Base-by-base conservation (phyloP, 352 stramenopile genomes). In the Globisporangium ultimum region DNA sequence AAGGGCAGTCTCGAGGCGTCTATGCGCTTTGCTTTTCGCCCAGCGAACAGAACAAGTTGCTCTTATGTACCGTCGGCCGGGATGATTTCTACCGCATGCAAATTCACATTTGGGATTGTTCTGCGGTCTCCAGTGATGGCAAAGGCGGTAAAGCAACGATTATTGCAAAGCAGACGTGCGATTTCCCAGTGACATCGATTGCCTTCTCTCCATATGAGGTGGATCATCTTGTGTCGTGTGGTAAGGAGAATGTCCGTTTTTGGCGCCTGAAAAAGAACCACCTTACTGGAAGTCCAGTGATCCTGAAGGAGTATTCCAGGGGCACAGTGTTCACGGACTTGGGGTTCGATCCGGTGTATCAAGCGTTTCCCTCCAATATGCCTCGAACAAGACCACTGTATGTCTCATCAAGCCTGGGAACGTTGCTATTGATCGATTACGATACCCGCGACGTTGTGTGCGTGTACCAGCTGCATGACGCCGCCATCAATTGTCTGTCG, bases 171-270 rank as follows among this genome's bases (percentile, higher is more conserved):
- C 91, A 97, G 69, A 91, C 90, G 8, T 95, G 80, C 13, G 89
- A 97, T 49, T 97, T 96, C 40, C 68, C 77, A 8, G 78, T 98
- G 50, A 58, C 71, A 15, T 70, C 61, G 0, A 74, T 93, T 34
- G 70, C 71, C 14, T 97, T 97, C 49, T 95, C 87, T 1, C 88
- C 87, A 0, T 97, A 95, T 54, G 89, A 96, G 18, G 15, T 53
- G 1, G 72, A 78, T 18, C 78, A 91, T 36, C 76, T 98, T 8
- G 84, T 98, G 15, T 95, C 87, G 2, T 97, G 88, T 61, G 91
- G 91, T 5, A 81, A 84, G 15, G 90, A 98, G 58, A 98, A 97
- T 67, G 71, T 97, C n/a, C 85, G 91, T 2, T 97, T 97, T 52
- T 98, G 89, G 90, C 87, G 89, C 6, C 59, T 96, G 7, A 63